Evolutionary conservation across 345 rosid genomes (phyloP).

Genomic region (Bruguiera gymnorhiza): DNA sequence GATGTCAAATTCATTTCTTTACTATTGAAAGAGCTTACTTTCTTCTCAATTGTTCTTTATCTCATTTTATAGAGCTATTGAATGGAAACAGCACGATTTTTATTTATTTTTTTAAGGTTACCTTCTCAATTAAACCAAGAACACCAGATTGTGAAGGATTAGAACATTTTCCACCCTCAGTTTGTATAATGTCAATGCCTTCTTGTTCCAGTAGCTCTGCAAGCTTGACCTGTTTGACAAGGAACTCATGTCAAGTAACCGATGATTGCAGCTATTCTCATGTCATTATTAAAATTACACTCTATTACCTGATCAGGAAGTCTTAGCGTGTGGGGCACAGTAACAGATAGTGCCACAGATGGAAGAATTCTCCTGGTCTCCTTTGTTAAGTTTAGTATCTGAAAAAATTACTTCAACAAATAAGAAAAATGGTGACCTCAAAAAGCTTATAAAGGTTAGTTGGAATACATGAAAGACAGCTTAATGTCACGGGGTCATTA

Average conservation of each 20-base stretch:
- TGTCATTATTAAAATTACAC: not conserved
- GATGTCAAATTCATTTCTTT: too few species aligned
- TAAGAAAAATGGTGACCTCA: not conserved
- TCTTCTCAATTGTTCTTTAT: not conserved
- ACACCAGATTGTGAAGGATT: slow-evolving; percentile 54
- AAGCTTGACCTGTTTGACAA: slow-evolving; percentile 47
- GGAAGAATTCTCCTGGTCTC: slow-evolving; percentile 59
- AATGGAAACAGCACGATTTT: not conserved
- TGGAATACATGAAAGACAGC: not conserved
- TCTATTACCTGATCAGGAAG: slow-evolving; percentile 56
- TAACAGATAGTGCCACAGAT: slow-evolving; percentile 48
- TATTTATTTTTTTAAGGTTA: slow-evolving; percentile 10
- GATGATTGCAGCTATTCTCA: not conserved
- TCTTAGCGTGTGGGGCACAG: slow-evolving; percentile 60
- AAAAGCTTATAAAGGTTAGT: not conserved
- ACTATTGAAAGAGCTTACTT: too few species aligned
- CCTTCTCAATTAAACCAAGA: slow-evolving; percentile 65
- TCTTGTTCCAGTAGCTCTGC: slow-evolving; percentile 59
- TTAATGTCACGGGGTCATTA: too few species aligned
- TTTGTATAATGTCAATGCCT: slow-evolving; percentile 62
- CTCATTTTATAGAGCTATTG: not conserved
- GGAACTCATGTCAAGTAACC: not conserved
- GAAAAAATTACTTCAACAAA: slow-evolving; percentile 9
- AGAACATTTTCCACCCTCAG: slow-evolving; percentile 65
- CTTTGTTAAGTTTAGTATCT: slow-evolving; percentile 51